Base-by-base conservation (phyloP, 2,329 filamentous ascomycete genomes). In the Tolypocladium paradoxum region DNA sequence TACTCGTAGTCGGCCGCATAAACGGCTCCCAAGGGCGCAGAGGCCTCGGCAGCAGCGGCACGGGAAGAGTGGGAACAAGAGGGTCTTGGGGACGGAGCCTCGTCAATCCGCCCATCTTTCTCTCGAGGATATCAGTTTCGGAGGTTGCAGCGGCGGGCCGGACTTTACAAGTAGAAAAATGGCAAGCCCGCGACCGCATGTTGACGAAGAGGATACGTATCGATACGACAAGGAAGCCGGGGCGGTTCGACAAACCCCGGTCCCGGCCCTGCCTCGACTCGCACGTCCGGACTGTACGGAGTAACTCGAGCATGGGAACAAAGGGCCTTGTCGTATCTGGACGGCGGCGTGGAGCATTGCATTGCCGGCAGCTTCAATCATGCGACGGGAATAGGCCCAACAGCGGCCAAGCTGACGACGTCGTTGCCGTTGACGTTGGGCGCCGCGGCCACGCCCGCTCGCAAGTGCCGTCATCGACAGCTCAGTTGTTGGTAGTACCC, bases 1-100 rank as follows among this genome's bases (percentile, higher is more conserved):
- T 14, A 20, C 18, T 14, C 27, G 43, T 14, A 20, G 27, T 14
- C 27, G 43, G 29, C 43, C 43, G 27, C 43, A 20, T 31, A 20
- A 20, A 7, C 27, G 27, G 27, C 27, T 12, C 9, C 43, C 27
- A 22, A 46, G 27, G 27, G 43, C 40, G 24, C 43, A 46, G 40
- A 45, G 11, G 50, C 50, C 20, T 36, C 50, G 50, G 50, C 37
- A 52, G 47, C 47, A 40, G 38, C 46, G 45, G 51, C 51, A 48
- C 35, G 35, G 47, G 51, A 48, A 53, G 45, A 45, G 50, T 46
- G 49, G 49, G 38, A 51, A 51, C 27, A 27, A 14, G 20, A 34
- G 43, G 38, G 43, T 6, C 37, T 22, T 20, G 18, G n/a, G 37
- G 37, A 6, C 34, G 34, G 40, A 18, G 22, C 40, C 22, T 27